Conservation (phyloP, 139 green algal species). For the Chlorella sorokiniana region DNA sequence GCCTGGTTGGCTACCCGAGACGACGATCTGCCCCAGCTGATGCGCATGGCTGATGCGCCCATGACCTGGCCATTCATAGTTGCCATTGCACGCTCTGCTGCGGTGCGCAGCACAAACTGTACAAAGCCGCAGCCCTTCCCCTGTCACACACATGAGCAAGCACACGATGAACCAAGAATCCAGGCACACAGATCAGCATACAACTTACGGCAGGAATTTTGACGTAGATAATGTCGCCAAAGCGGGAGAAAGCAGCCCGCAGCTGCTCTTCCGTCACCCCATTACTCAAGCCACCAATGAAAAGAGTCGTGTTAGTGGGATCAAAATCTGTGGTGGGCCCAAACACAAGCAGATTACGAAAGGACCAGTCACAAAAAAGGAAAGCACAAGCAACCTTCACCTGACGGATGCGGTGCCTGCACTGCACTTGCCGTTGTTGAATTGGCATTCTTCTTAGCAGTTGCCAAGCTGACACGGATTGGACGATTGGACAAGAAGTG, state of each 20-base stretch:
- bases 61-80: conserved; percentile 76
- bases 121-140: conserved; percentile 98
- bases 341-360: background rate
- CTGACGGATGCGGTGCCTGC: conserved; percentile 42
- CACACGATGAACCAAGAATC: background rate
- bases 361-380: background rate
- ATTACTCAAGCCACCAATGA: conserved; percentile 76
- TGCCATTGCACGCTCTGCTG: conserved; percentile 77
- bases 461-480: conserved; percentile 81
- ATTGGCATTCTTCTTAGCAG: conserved; percentile 62
- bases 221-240: conserved; percentile 90
- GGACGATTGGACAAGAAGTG: conserved; percentile 71
- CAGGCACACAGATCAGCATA: background rate
- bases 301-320: conserved; percentile 89
- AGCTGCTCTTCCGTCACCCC: conserved; percentile 81
- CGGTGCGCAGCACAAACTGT: conserved; percentile 78
- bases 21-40: conserved; percentile 72
- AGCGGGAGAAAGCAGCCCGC: conserved; percentile 71
- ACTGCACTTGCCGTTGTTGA: conserved; percentile 19
- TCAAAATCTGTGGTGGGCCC: conserved; percentile 64
- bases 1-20: conserved; percentile 46
- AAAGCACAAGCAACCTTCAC: too few species aligned
- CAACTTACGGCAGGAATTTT: conserved; percentile 78
- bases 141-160: background rate
- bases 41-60: conserved; percentile 61